These are phyloP conservation scores for Amaranthus tricolor DNA, from an alignment of 179 eudicot species.

Conservation along the genomic window DNA sequence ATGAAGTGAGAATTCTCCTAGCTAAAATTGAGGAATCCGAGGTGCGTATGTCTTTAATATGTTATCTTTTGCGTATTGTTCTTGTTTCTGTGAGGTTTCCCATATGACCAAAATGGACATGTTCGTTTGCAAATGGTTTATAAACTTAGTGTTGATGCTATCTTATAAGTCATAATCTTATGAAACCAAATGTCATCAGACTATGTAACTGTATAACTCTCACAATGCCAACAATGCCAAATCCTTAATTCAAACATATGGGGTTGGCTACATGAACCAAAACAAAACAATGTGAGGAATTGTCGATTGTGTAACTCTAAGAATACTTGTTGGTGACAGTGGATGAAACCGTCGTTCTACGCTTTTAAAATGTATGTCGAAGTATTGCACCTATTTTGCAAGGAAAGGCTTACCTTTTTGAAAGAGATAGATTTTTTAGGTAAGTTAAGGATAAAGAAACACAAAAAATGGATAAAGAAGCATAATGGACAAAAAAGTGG, in stretches of 20 bases:
- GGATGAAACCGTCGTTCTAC: background rate
- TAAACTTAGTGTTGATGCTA: background rate
- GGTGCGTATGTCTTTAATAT: slow-evolving; percentile 43
- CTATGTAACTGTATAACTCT: background rate
- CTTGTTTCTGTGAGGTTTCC: slow-evolving; percentile 4
- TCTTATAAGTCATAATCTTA: background rate
- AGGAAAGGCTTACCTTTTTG: background rate
- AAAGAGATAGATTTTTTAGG: background rate
- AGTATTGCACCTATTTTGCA: background rate
- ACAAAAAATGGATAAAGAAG: background rate
- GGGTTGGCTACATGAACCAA: too few species aligned
- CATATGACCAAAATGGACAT: background rate
- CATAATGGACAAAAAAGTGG: background rate
- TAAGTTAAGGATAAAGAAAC: background rate
- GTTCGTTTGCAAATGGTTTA: background rate
- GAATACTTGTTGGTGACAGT: background rate
- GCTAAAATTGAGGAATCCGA: slow-evolving; percentile 98
- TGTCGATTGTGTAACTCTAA: background rate
- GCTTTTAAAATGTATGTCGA: background rate
- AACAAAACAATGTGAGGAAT: too few species aligned
- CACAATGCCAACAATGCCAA: too few species aligned
- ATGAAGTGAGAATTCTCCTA: slow-evolving; percentile 81
- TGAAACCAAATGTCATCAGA: background rate
- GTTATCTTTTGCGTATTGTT: background rate
- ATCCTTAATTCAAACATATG: too few species aligned